Percentiles rank a stretch among this genome's conserved stretches.
These are phyloP conservation scores for Metschnikowia drakensbergensis DNA, from an alignment of 805 yeast genomes.

Conservation along the genomic window DNA sequence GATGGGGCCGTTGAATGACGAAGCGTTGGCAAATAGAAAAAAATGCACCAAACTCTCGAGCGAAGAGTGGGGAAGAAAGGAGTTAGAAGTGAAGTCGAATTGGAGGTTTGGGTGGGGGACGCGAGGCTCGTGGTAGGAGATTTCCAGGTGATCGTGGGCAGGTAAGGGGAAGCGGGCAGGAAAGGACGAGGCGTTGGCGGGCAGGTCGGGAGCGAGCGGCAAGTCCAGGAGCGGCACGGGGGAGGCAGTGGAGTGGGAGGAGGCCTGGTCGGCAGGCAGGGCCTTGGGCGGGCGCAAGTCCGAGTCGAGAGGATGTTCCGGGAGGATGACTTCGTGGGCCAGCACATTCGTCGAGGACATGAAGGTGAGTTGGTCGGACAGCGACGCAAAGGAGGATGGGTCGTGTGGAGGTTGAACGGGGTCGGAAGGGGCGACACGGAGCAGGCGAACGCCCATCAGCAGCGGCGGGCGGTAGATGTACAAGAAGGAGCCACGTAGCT, in stretches of 20 bases:
- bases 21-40: slow-evolving; percentile 38
- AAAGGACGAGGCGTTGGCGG: not conserved
- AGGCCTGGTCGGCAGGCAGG: not conserved
- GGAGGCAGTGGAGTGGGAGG: not conserved
- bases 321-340: not conserved
- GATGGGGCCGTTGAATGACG: slow-evolving; percentile 11
- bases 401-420: not conserved
- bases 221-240: slow-evolving; percentile 1
- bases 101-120: slow-evolving; percentile 37
- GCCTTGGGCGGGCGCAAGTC: not conserved
- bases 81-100: slow-evolving; percentile 41
- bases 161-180: not conserved
- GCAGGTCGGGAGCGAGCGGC: not conserved
- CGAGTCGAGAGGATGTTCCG: not conserved
- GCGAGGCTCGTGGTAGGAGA: slow-evolving; percentile 24
- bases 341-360: not conserved
- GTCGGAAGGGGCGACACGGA: slow-evolving; percentile 8
- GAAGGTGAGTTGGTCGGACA: not conserved
- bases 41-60: slow-evolving; percentile 77
- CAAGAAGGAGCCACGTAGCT: slow-evolving; percentile 62
- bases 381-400: not conserved
- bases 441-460: slow-evolving; percentile 17
- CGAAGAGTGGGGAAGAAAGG: slow-evolving; percentile 46
- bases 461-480: slow-evolving; percentile 42
- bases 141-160: not conserved